phyloP scores from a whole-genome alignment of 257 asterid genomes.

The Jaltomata sinuosa region DNA sequence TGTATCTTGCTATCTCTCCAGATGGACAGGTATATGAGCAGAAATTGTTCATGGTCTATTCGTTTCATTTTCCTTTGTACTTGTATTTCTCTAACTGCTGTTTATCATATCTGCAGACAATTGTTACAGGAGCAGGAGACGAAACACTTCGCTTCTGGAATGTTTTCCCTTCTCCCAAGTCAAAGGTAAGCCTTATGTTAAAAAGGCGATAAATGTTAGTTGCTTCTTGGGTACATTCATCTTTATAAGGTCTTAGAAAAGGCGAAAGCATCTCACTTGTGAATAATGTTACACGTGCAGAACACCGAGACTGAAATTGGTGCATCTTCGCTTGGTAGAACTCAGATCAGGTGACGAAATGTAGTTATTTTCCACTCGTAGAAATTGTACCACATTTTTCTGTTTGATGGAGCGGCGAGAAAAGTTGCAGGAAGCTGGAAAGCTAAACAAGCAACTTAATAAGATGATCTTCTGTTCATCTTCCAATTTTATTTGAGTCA shows the following conservation, averaged over 20 bases:
- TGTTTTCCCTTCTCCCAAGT: conserved; percentile 84
- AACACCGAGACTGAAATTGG: conserved; percentile 85
- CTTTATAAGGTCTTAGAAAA: neutral
- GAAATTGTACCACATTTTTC: conserved; percentile 1
- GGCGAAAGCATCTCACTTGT: conserved; percentile 1
- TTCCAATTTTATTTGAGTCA: neutral
- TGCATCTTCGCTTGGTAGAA: conserved; percentile 86
- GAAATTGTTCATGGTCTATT: neutral
- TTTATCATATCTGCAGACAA: conserved; percentile 41
- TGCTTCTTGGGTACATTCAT: neutral
- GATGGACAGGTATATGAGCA: conserved; percentile 76
- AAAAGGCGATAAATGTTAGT: neutral
- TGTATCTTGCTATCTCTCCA: conserved; percentile 93
- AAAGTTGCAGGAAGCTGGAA: neutral
- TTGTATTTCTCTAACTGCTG: neutral
- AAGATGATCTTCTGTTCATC: conserved; percentile 2
- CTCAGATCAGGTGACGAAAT: conserved; percentile 55
- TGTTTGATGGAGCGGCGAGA: neutral
- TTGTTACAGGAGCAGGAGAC: conserved; percentile 98
- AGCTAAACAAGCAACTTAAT: neutral
- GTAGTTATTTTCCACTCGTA: neutral
- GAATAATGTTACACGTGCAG: conserved; percentile 27
- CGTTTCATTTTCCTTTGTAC: neutral
- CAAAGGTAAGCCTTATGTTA: conserved; percentile 48
- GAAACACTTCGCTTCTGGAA: conserved; percentile 97